Conservation (phyloP, 768 basidiomycete species). For the Macrolepiota fuliginosa region DNA sequence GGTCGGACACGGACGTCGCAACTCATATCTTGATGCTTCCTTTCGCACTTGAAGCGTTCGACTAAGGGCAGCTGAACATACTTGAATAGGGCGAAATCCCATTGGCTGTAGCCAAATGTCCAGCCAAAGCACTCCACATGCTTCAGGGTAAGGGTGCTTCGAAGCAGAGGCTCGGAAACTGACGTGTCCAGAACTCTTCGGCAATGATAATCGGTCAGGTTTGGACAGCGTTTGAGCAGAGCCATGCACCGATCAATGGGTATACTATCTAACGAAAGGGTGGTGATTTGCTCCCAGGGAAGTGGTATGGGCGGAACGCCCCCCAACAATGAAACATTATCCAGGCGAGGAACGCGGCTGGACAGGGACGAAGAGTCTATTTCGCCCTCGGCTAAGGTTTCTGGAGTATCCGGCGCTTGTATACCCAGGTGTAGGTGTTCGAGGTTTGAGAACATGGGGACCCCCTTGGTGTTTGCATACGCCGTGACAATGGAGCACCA, state of each 20-base stretch:
- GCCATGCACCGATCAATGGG: not conserved
- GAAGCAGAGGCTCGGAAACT: not conserved
- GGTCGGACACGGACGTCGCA: not conserved
- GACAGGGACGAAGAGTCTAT: not conserved
- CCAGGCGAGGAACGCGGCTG: not conserved
- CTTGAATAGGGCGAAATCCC: not conserved
- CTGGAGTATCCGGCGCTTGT: not conserved
- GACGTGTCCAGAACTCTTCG: not conserved
- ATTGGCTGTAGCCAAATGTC: not conserved
- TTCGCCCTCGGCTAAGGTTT: not conserved
- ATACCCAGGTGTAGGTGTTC: not conserved
- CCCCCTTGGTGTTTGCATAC: not conserved
- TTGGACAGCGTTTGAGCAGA: not conserved
- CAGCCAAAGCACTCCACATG: not conserved
- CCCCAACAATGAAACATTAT: not conserved
- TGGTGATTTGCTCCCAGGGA: conserved; percentile 1
- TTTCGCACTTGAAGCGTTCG: not conserved
- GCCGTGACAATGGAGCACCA: not conserved
- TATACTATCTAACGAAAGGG: not conserved
- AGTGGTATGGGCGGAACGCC: not conserved
- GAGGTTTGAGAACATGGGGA: not conserved
- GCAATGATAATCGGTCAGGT: not conserved
- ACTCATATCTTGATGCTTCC: not conserved
- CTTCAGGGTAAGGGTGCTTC: not conserved
- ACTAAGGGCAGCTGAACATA: not conserved